Evolutionary conservation across 495 filamentous ascomycete species (phyloP).

Genomic region (Penicillium egyptiacum): DNA sequence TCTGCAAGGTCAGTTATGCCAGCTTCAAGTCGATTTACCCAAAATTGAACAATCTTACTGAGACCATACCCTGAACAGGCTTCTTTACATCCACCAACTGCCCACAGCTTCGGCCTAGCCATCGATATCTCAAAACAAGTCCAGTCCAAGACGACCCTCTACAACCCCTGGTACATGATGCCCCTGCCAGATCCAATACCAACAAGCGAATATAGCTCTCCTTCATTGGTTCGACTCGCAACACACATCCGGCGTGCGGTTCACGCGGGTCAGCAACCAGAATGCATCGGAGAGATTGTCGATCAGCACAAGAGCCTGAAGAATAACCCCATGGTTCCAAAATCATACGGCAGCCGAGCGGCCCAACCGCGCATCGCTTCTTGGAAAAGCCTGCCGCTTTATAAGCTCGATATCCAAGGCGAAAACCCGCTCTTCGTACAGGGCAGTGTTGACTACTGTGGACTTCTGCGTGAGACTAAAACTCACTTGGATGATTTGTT

Average conservation of each 20-base stretch:
- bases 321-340: constrained; percentile 4
- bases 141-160: constrained; percentile 6
- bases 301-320: constrained; percentile 3
- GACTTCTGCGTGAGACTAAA: constrained; percentile 3
- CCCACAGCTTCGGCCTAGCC: not conserved
- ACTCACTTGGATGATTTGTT: constrained; percentile 10
- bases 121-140: constrained; percentile 11
- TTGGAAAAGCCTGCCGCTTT: constrained; percentile 9
- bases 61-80: not conserved
- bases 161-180: constrained; percentile 13
- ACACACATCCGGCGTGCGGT: constrained; percentile 1
- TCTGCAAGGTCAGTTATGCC: constrained; percentile 3
- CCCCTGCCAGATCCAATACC: constrained; percentile 9
- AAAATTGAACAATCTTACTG: not conserved
- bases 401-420: constrained; percentile 10
- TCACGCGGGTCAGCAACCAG: constrained; percentile 5
- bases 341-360: constrained; percentile 3
- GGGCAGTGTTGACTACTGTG: constrained; percentile 13
- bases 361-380: constrained; percentile 10
- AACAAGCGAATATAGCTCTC: constrained; percentile 4
- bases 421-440: constrained; percentile 12
- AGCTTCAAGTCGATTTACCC: not conserved
- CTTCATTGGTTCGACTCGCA: constrained; percentile 4
- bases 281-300: constrained; percentile 9
- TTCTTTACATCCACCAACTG: not conserved